A percentile compares a stretch with the other conserved stretches of the same genome.
Conservation (phyloP, 2,329 filamentous ascomycete species). For the Penicillium sumatraense region DNA sequence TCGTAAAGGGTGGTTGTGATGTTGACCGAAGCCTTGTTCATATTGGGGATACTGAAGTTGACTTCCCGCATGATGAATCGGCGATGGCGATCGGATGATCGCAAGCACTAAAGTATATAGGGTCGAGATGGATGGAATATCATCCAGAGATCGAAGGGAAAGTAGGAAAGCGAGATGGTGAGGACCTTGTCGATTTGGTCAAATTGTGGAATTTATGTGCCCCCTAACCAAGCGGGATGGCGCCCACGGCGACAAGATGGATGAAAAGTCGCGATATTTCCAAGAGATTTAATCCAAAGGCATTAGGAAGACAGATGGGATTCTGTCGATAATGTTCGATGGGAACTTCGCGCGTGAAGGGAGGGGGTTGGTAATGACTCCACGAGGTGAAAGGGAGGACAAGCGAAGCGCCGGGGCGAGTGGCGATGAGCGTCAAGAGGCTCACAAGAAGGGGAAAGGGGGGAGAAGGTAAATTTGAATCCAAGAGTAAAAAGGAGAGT, state of each 20-base stretch:
- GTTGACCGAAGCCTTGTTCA: slow-evolving; percentile 98
- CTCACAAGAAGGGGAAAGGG: background rate
- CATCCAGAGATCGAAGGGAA: slow-evolving; percentile 9
- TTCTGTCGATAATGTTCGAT: slow-evolving; percentile 12
- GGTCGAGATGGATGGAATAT: background rate
- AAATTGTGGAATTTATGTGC: slow-evolving; percentile 15
- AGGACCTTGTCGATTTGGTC: slow-evolving; percentile 24
- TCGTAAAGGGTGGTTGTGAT: slow-evolving; percentile 99
- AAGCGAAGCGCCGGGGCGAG: background rate
- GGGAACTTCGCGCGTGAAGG: slow-evolving; percentile 8
- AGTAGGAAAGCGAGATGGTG: slow-evolving; percentile 12
- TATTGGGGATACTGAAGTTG: slow-evolving; percentile 98
- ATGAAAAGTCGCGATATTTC: slow-evolving; percentile 9
- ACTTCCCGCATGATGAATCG: slow-evolving; percentile 91
- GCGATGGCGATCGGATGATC: slow-evolving; percentile 2
- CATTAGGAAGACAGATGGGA: slow-evolving; percentile 21
- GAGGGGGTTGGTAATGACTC: slow-evolving; percentile 19
- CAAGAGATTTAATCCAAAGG: slow-evolving; percentile 18
- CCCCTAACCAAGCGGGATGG: slow-evolving; percentile 22
- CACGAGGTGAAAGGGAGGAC: slow-evolving; percentile 10
- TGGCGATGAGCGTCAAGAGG: slow-evolving; percentile 1
- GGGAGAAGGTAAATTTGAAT: background rate
- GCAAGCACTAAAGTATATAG: background rate
- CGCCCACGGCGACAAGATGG: slow-evolving; percentile 15
- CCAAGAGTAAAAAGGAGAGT: slow-evolving; percentile 11